Percentiles rank a stretch among this genome's conserved stretches.
Evolutionary conservation across 208 protist genomes (phyloP).

Genomic region (Crithidia mellificae): DNA sequence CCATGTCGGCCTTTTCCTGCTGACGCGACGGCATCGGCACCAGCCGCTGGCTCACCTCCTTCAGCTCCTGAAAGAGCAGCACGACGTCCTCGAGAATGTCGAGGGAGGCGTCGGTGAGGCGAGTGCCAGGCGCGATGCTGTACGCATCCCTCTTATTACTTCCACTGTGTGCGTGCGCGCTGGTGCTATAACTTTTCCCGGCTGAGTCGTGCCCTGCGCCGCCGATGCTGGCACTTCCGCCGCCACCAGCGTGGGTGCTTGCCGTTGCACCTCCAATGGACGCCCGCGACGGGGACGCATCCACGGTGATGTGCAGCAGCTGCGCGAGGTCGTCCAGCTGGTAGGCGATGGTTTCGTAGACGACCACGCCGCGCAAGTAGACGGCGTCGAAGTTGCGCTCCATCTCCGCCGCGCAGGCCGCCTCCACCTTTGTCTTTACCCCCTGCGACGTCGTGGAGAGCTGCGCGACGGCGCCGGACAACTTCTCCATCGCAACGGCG

Average conservation of each 20-base stretch:
- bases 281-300: conserved; percentile 5
- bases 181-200: too few species aligned
- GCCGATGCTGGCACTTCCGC: neutral
- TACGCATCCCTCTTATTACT: conserved; percentile 10
- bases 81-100: conserved; percentile 34
- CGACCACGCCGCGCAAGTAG: conserved; percentile 54
- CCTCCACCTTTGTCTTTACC: conserved; percentile 49
- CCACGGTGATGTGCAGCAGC: conserved; percentile 23
- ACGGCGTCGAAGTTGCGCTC: conserved; percentile 62
- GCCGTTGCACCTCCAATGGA: neutral
- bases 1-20: conserved; percentile 25
- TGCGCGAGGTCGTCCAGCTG: conserved; percentile 41
- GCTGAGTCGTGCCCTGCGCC: too few species aligned
- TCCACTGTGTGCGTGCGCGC: too few species aligned
- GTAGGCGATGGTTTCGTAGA: conserved; percentile 64
- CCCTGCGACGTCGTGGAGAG: conserved; percentile 38
- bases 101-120: conserved; percentile 15
- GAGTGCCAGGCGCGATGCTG: conserved; percentile 6
- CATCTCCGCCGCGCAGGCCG: conserved; percentile 56
- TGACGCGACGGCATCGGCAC: conserved; percentile 23
- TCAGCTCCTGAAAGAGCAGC: conserved; percentile 35
- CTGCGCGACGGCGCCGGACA: conserved; percentile 39
- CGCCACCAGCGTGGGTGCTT: too few species aligned
- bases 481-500: conserved; percentile 43
- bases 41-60: conserved; percentile 24